These are phyloP conservation scores for Arachis monticola DNA, from an alignment of 331 rosid species.

Conservation along the genomic window DNA sequence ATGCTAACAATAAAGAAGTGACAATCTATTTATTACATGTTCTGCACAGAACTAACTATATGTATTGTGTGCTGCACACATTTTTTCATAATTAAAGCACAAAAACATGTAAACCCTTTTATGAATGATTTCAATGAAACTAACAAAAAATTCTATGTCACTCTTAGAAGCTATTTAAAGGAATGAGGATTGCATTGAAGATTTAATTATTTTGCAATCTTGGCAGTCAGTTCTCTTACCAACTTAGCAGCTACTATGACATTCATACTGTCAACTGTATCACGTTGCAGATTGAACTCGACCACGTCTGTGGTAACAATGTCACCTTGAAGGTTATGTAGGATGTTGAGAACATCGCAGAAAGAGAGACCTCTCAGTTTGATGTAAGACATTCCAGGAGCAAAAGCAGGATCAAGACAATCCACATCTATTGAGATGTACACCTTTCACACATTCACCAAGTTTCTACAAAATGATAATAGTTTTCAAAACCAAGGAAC, in stretches of 20 bases:
- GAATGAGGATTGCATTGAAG: constrained; percentile 8
- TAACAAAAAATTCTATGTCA: constrained; percentile 11
- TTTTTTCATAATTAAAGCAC: background rate
- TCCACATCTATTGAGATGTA: constrained; percentile 92
- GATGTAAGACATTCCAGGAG: constrained; percentile 96
- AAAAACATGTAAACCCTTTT: background rate
- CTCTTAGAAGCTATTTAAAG: constrained; percentile 7
- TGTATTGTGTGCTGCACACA: no score
- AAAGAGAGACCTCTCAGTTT: constrained; percentile 96
- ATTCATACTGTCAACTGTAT: constrained; percentile 94
- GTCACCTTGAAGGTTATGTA: constrained; percentile 87
- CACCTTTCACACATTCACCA: constrained; percentile 96
- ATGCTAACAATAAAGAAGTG: background rate
- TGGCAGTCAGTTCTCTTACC: constrained; percentile 90
- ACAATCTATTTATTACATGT: background rate
- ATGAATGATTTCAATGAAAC: constrained; percentile 15
- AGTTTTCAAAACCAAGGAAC: constrained; percentile 17
- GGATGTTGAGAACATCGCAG: constrained; percentile 87
- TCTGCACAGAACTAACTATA: no score
- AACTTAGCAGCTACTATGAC: constrained; percentile 99
- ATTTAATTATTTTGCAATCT: constrained; percentile 70
- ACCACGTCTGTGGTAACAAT: constrained; percentile 88
- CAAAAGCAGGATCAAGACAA: constrained; percentile 93
- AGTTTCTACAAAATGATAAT: constrained; percentile 68
- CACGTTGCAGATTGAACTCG: constrained; percentile 94